Evolutionary conservation across 1,284 basidiomycete species (phyloP).

Genomic region (Clitocybe nebularis): DNA sequence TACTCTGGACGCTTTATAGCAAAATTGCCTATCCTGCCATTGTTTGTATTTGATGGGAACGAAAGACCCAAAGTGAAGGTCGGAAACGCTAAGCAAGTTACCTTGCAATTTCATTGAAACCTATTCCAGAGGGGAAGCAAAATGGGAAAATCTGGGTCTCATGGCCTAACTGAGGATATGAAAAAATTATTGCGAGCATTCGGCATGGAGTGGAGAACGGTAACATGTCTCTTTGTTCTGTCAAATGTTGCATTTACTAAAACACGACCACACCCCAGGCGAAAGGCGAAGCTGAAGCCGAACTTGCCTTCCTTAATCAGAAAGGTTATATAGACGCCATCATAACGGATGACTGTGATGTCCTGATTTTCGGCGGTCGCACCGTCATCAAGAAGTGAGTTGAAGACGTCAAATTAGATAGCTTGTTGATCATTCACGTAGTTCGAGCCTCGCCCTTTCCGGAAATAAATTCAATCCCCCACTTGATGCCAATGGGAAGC

Average conservation of each 20-base stretch:
- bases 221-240: slow-evolving; percentile 30
- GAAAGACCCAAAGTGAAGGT: slow-evolving; percentile 81
- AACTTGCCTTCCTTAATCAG: slow-evolving; percentile 83
- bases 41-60: slow-evolving; percentile 95
- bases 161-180: too few species aligned
- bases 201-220: slow-evolving; percentile 83
- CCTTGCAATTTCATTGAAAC: too few species aligned
- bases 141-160: too few species aligned
- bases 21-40: slow-evolving; percentile 79
- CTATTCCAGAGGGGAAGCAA: slow-evolving; percentile 42
- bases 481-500: slow-evolving; percentile 60
- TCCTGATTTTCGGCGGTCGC: slow-evolving; percentile 84
- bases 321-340: slow-evolving; percentile 86
- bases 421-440: too few species aligned
- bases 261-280: slow-evolving; percentile 45
- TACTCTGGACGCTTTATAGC: too few species aligned
- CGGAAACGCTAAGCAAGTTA: slow-evolving; percentile 61
- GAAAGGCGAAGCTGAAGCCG: slow-evolving; percentile 95
- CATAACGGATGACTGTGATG: slow-evolving; percentile 92
- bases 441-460: slow-evolving; percentile 70
- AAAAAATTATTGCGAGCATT: slow-evolving; percentile 83
- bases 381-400: slow-evolving; percentile 66
- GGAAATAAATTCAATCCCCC: slow-evolving; percentile 61
- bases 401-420: too few species aligned
- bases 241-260: neutral